Base-by-base conservation (phyloP, 2,329 filamentous ascomycete species). In the Calonectria pseudoturangicola region DNA sequence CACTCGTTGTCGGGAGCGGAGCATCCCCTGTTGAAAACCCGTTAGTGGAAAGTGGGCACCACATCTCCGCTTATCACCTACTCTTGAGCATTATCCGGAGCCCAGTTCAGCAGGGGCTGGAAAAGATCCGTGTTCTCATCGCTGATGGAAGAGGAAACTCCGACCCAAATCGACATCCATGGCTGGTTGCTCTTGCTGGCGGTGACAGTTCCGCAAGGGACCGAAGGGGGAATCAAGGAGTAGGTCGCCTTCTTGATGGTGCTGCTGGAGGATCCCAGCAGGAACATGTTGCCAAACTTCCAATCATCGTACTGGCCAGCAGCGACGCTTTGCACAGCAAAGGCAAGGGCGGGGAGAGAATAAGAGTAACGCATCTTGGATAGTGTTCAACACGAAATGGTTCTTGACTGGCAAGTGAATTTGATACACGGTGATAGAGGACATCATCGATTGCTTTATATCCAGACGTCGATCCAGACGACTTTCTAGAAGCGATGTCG, bases 121-220 rank as follows among this genome's bases (percentile, higher is more conserved):
- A 68, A 71, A n/a, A 68, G 56, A 27, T 63, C 69, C 10, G 69
- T 43, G 18, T 48, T 36, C n/a, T 71, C 64, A 16, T 71, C 65
- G 9, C 64, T 41, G 3, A 71, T 27, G 12, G 69, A 71, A n/a
- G 68, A 36, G 3, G 69, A 71, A 10, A 71, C 27, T 10, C 69
- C 69, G n/a, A 71, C 56, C 69, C 69, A 71, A 16, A 71, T 71
- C 0, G 69, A 71, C 68, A 71, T 71, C 68, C 68, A 71, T 12
- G 68, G 68, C 64, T 71, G 68, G 21, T 62, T 43, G n/a, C 28
- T 50, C n/a, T 51, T 56, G 64, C 66, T 30, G 3, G 67, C 54
- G 33, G 68, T 66, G 9, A 67, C 63, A 3, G 64, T 68, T 43
- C 68, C 51, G n/a, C 68, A 71, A 16, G 68, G 68, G 16, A 71